Conservation (phyloP, 2,329 filamentous ascomycete species). For the Exserohilum turcica region DNA sequence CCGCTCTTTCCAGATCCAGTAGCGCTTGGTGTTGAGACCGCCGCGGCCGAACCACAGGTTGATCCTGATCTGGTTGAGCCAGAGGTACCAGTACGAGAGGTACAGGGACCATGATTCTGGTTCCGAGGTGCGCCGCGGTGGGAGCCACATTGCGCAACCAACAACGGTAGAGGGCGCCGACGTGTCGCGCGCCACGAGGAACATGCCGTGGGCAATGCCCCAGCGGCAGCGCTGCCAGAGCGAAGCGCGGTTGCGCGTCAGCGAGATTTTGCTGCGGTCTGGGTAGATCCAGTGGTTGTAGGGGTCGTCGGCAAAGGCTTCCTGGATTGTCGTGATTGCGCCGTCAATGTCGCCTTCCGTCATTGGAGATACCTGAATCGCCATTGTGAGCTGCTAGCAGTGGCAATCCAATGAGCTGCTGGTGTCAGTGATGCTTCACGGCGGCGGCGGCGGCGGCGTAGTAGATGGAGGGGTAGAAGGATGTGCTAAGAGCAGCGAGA, state of each 20-base stretch:
- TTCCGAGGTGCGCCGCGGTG: slow-evolving; percentile 56
- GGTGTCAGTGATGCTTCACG: background rate
- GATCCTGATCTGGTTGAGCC: slow-evolving; percentile 67
- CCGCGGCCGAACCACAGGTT: slow-evolving; percentile 72
- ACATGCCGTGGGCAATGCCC: slow-evolving; percentile 71
- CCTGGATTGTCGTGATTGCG: slow-evolving; percentile 68
- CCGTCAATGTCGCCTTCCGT: slow-evolving; percentile 65
- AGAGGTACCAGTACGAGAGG: slow-evolving; percentile 68
- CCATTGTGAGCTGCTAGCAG: slow-evolving; percentile 36
- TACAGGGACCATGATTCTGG: slow-evolving; percentile 66
- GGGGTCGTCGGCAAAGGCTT: slow-evolving; percentile 69
- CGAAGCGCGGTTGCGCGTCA: slow-evolving; percentile 65
- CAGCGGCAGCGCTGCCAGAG: slow-evolving; percentile 69
- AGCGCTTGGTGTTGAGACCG: slow-evolving; percentile 69
- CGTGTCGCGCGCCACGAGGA: slow-evolving; percentile 70
- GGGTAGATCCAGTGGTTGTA: slow-evolving; percentile 70
- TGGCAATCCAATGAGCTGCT: background rate
- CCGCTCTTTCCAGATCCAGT: slow-evolving; percentile 73
- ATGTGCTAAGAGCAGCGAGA: background rate
- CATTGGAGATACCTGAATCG: slow-evolving; percentile 62
- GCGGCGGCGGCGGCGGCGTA: slow-evolving; percentile 1
- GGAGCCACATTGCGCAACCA: slow-evolving; percentile 75
- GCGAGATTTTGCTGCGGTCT: slow-evolving; percentile 58
- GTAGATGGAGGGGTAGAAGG: background rate
- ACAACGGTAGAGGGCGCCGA: slow-evolving; percentile 59